These are phyloP conservation scores for Diversispora epigaea DNA, from an alignment of 192 early-diverging fungal genomes.

Conservation along the genomic window DNA sequence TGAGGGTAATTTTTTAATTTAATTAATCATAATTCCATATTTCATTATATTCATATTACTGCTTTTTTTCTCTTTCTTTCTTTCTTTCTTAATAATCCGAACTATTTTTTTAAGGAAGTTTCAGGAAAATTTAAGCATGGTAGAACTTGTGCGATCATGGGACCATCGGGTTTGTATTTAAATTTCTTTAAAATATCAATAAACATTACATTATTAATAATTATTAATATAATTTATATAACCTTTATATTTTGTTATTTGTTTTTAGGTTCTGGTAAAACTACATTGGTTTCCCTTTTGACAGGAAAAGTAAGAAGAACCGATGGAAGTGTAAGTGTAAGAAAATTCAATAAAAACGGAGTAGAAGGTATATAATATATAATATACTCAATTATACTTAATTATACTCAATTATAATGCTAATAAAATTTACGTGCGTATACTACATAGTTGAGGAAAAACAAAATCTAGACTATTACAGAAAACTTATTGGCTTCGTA, in stretches of 20 bases:
- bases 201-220: background rate
- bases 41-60: background rate
- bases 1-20: conserved; percentile 37
- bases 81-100: background rate
- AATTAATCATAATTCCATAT: background rate
- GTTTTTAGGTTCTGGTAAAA: conserved; percentile 54
- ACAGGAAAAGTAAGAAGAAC: conserved; percentile 60
- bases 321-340: conserved; percentile 51
- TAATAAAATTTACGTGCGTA: background rate
- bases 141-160: conserved; percentile 61
- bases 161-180: conserved; percentile 39
- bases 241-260: background rate
- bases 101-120: conserved; percentile 46
- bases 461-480: conserved; percentile 59
- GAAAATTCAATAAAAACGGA: no score
- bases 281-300: conserved; percentile 62
- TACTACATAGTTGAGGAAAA: conserved; percentile 48
- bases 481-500: conserved; percentile 72
- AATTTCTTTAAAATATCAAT: background rate
- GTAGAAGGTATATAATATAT: conserved; percentile 36
- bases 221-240: background rate
- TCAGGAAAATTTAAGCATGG: conserved; percentile 54
- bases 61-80: background rate
- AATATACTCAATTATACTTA: background rate
- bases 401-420: background rate